Evolutionary conservation across 805 yeast species (phyloP).

Genomic region (Kluyveromyces lactis): DNA sequence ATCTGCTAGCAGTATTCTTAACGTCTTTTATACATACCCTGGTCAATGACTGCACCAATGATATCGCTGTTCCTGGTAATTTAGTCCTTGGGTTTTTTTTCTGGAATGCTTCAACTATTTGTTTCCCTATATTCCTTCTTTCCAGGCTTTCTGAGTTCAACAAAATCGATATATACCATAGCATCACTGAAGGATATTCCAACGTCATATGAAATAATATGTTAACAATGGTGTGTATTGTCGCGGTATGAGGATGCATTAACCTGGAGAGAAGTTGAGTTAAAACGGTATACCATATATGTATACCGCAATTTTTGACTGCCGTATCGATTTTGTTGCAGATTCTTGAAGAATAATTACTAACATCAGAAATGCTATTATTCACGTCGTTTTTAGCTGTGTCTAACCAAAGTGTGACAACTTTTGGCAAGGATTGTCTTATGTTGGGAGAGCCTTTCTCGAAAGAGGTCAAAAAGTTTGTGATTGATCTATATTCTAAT

Average conservation of each 20-base stretch:
- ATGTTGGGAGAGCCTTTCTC: constrained; percentile 46
- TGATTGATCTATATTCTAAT: constrained; percentile 24
- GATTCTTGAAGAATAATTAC: constrained; percentile 30
- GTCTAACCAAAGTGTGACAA: constrained; percentile 88
- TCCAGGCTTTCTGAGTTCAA: constrained; percentile 46
- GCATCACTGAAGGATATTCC: constrained; percentile 69
- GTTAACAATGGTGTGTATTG: constrained; percentile 47
- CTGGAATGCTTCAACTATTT: constrained; percentile 32
- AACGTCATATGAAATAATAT: constrained; percentile 50
- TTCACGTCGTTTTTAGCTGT: constrained; percentile 34
- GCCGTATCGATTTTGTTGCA: constrained; percentile 41
- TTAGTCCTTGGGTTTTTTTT: constrained; percentile 8
- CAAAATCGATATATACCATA: constrained; percentile 68
- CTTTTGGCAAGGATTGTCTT: constrained; percentile 80
- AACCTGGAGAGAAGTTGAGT: constrained; percentile 82
- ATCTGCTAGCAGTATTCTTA: constrained; percentile 16
- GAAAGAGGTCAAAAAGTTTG: constrained; percentile 24
- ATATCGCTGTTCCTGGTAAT: constrained; percentile 17
- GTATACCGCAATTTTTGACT: constrained; percentile 39
- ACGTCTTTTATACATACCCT: constrained; percentile 22
- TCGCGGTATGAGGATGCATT: constrained; percentile 48
- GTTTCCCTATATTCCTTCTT: constrained; percentile 39
- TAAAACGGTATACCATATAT: constrained; percentile 72
- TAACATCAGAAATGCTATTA: constrained; percentile 14
- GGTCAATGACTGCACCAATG: constrained; percentile 16